phyloP scores from a whole-genome alignment of 2,329 filamentous ascomycete genomes.

The Sordariomycetes sp. region DNA sequence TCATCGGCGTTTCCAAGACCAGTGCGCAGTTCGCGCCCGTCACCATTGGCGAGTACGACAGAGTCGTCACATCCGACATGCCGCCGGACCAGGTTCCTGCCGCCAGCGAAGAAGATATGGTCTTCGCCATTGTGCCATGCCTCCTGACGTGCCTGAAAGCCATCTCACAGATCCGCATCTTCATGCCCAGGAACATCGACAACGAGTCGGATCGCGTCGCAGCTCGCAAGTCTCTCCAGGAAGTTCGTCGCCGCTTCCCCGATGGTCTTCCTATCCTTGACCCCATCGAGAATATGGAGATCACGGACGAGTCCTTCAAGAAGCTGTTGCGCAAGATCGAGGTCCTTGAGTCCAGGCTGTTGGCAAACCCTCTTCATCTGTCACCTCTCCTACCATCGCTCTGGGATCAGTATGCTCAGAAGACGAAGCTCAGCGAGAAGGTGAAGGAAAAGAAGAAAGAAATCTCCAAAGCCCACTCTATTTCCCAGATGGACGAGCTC shows the following conservation, averaged over 20 bases:
- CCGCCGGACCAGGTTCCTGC: constrained; percentile 47
- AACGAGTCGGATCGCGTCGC: no score
- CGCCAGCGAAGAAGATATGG: constrained; percentile 10
- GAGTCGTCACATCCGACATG: no score
- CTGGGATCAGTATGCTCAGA: constrained; percentile 79
- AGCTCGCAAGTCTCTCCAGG: constrained; percentile 63
- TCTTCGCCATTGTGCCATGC: constrained; percentile 55
- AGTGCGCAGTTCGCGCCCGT: constrained; percentile 32
- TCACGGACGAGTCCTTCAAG: constrained; percentile 88
- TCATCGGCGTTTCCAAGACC: constrained; percentile 51
- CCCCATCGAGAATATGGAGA: constrained; percentile 93
- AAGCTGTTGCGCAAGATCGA: constrained; percentile 92
- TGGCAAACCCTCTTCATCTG: constrained; percentile 85
- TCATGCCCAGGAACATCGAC: constrained; percentile 65
- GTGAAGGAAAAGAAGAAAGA: constrained; percentile 86
- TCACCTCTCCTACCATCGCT: constrained; percentile 76
- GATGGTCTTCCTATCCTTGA: constrained; percentile 86
- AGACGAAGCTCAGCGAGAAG: constrained; percentile 65
- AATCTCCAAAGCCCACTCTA: constrained; percentile 74
- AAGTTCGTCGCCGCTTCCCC: constrained; percentile 80
- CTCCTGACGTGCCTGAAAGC: constrained; percentile 77
- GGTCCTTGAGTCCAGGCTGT: constrained; percentile 80
- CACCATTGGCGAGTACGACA: constrained; percentile 13
- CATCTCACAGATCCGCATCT: constrained; percentile 75
- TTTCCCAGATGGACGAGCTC: constrained; percentile 90